Evolutionary conservation across 768 basidiomycete genomes (phyloP), one percentile per base, ranked within the genome.

Genomic region (Gloeopeniophorella convolvens): DNA sequence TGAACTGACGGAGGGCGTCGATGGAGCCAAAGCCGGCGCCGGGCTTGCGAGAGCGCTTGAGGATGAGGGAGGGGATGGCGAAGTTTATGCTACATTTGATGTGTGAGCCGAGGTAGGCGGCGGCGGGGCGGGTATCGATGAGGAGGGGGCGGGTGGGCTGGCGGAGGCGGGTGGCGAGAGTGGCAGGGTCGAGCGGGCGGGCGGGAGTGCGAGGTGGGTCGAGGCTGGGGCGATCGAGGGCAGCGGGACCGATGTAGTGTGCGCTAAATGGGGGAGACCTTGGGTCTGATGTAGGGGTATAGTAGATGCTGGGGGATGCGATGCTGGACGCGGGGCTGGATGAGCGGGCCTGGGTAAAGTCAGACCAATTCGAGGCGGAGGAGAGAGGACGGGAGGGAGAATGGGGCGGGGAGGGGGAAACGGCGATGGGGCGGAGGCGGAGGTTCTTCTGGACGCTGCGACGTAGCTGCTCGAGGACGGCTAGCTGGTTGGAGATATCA

Each of bases 51-150:
- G 77, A 84, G 16, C 92, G 82, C 65, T 91, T 92, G 59, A 93
- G 79, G 61, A 96, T 91, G 60, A 96, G 79, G 21, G 89, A 86
- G 0, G 93, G 92, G 35, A 96, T 87, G 27, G 85, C 85, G 41
- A 96, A 75, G 66, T 93, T 93, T 52, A 91, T 77, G 64, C 83
- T 86, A 57, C 80, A 70, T 32, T 71, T 63, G 44, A 96, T 66
- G 64, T 82, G 88, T 48, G 73, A 75, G 3, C 79, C 69, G 30
- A 82, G 71, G 68, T 82, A 89, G 9, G 79, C 71, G 1, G 77
- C 72, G 16, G 82, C 72, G 3, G 86, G 80, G 4, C 92, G 80
- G 32, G 88, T 89, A 66, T 96, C 92, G 62, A 95, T 76, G 51
- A 95, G 68, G 20, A 93, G 70, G 8, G 89, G 86, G 2, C 75